phyloP scores from a whole-genome alignment of 176 grass and related monocot genomes.

The Eleusine indica region DNA sequence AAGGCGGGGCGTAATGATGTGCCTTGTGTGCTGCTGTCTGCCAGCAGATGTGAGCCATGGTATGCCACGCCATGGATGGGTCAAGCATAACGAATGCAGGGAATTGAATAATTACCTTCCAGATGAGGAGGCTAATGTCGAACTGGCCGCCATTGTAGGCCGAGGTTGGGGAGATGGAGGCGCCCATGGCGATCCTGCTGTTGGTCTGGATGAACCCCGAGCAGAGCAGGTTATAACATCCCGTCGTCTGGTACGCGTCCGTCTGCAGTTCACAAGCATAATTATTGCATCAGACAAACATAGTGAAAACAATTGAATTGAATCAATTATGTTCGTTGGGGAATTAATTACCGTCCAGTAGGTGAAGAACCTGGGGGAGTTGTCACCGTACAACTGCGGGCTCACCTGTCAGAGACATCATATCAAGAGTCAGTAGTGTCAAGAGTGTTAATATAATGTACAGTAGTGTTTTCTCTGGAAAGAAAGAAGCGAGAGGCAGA shows the following conservation, averaged over 20 bases:
- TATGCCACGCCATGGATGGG: neutral
- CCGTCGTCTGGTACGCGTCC: constrained; percentile 95
- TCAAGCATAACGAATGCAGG: too few species aligned
- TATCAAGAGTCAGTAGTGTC: too few species aligned
- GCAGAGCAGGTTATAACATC: constrained; percentile 94
- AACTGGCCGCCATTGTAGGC: constrained; percentile 65
- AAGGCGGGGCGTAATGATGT: constrained; percentile 37
- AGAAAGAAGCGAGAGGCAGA: neutral
- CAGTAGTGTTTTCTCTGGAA: too few species aligned
- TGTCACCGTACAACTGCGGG: constrained; percentile 90
- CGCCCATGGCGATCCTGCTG: constrained; percentile 85
- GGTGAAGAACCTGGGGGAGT: constrained; percentile 84
- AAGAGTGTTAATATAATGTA: neutral
- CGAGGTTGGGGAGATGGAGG: constrained; percentile 84
- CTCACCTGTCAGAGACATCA: constrained; percentile 61
- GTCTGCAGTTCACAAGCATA: neutral
- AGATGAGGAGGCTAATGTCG: constrained; percentile 91
- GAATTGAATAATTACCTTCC: constrained; percentile 54
- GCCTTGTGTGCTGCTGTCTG: constrained; percentile 22
- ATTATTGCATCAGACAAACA: too few species aligned
- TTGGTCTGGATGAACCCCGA: constrained; percentile 97
- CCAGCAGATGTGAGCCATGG: neutral
- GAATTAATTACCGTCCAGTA: constrained; percentile 62
- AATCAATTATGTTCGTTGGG: too few species aligned
- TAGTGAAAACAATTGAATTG: too few species aligned